These are phyloP conservation scores for Penicillium coprophilum DNA, from an alignment of 495 filamentous ascomycete species.

Conservation along the genomic window DNA sequence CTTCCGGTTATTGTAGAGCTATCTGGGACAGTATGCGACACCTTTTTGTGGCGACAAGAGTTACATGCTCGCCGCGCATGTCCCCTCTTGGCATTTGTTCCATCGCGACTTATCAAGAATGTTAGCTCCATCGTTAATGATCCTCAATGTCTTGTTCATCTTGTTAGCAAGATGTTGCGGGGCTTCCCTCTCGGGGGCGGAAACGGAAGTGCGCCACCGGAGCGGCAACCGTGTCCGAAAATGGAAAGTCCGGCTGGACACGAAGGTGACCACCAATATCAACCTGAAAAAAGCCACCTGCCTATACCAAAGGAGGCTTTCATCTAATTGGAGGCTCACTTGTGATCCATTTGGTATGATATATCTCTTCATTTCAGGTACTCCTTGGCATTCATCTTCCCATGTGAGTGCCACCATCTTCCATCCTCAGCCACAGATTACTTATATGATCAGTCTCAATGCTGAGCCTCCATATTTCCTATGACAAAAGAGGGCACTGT, in stretches of 20 bases:
- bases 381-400: too few species aligned
- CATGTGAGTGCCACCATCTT: too few species aligned
- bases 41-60: conserved; percentile 26
- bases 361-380: too few species aligned
- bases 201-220: conserved; percentile 1
- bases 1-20: background rate
- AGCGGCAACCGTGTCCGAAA: conserved; percentile 5
- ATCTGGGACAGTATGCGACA: background rate
- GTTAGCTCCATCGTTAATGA: conserved; percentile 23
- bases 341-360: too few species aligned
- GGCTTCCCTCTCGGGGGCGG: background rate
- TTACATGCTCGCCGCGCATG: conserved; percentile 17
- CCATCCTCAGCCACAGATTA: too few species aligned
- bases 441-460: too few species aligned
- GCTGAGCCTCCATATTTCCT: too few species aligned
- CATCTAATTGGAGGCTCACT: too few species aligned
- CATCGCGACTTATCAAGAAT: conserved; percentile 20
- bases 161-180: background rate
- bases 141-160: background rate
- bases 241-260: background rate
- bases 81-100: conserved; percentile 21
- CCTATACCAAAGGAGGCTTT: too few species aligned
- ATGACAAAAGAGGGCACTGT: too few species aligned
- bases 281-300: too few species aligned
- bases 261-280: background rate